Evolutionary conservation across 2,329 filamentous ascomycete genomes (phyloP), one percentile per base, ranked within the genome.

Genomic region (Apiospora saccharicola): DNA sequence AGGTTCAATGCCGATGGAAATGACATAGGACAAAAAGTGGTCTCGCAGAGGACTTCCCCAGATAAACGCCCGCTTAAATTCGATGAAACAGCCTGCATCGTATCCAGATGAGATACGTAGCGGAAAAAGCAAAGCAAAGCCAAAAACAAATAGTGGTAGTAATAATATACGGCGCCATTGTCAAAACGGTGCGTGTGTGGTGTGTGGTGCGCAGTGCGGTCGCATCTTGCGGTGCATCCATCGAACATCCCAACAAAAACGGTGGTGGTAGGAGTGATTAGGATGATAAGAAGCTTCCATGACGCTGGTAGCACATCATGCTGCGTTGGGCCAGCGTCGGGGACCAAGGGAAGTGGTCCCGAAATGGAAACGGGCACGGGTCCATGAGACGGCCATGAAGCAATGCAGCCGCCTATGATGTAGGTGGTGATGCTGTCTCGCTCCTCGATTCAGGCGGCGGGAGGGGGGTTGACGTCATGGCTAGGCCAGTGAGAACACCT

Each of bases 361-460:
- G 57, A 64, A 37, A 41, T 64, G 57, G 57, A 64, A 64, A 64
- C 30, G 30, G 57, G 57, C 57, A 37, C 57, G 57, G 57, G 57
- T 37, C 34, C 26, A 61, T 64, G 57, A 64, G 57, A 64, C 57
- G 57, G 57, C 57, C 57, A 64, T 64, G 34, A 64, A 64, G 57
- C 57, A 37, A 41, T 64, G 34, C 34, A n/a, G 34, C n/a, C 67
- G 73, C 57, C 71, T 73, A 77, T 77, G 76, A 77, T 77, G 76
- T 77, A 77, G 75, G 75, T 76, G 75, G 75, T 77, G 76, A 77
- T 77, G 75, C 75, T 44, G 72, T 73, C 26, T 67, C 41, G 68
- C 67, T n/a, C n/a, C 51, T 71, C 72, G 72, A 70, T 67, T 49
- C 70, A 67, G 53, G 71, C 73, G 53, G 16, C 7, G 30, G 43